A percentile compares a stretch with the other conserved stretches of the same genome.
phyloP scores from a whole-genome alignment of 768 basidiomycete species.

The Melanogaster broomeanus region DNA sequence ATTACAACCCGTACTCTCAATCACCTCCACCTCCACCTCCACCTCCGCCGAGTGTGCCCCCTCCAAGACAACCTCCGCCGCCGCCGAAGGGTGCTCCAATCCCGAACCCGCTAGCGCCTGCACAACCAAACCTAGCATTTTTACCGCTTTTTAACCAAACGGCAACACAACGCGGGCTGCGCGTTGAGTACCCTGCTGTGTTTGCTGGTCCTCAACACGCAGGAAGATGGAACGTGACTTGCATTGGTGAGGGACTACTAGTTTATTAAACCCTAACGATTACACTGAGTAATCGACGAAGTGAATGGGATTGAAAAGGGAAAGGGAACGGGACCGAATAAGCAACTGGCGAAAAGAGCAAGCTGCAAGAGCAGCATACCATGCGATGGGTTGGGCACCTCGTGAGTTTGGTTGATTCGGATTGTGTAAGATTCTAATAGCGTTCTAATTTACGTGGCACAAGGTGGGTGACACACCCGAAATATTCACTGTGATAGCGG shows the following conservation, averaged over 20 bases:
- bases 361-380: slow-evolving; percentile 70
- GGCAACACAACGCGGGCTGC: slow-evolving; percentile 63
- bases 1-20: slow-evolving; percentile 32
- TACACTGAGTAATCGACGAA: slow-evolving; percentile 26
- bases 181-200: slow-evolving; percentile 58
- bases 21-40: slow-evolving; percentile 14
- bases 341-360: slow-evolving; percentile 80
- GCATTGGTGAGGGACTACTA: slow-evolving; percentile 56
- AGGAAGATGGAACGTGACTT: slow-evolving; percentile 64
- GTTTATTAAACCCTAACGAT: not conserved
- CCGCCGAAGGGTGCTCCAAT: slow-evolving; percentile 34
- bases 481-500: not conserved
- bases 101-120: slow-evolving; percentile 62
- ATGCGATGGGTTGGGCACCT: slow-evolving; percentile 73
- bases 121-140: slow-evolving; percentile 64
- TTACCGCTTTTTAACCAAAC: slow-evolving; percentile 76
- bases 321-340: slow-evolving; percentile 61
- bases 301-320: slow-evolving; percentile 75
- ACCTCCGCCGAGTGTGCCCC: slow-evolving; percentile 30
- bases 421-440: not conserved
- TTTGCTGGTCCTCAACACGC: slow-evolving; percentile 70
- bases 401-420: slow-evolving; percentile 27
- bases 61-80: slow-evolving; percentile 38
- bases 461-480: not conserved
- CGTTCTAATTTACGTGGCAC: not conserved